These are phyloP conservation scores for Ulmus americana DNA, from an alignment of 331 rosid genomes.

Conservation along the genomic window DNA sequence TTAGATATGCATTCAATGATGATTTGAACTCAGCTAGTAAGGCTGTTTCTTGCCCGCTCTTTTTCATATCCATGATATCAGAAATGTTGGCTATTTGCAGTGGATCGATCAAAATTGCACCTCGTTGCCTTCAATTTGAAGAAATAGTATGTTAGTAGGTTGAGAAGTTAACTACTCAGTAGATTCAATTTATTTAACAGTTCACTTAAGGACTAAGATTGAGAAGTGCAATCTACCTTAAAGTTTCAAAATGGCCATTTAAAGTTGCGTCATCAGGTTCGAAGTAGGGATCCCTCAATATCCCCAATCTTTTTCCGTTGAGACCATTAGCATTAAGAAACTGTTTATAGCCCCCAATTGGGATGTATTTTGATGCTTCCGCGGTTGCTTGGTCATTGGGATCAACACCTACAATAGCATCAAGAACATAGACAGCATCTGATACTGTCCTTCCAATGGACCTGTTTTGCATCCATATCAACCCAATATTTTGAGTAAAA, in stretches of 20 bases:
- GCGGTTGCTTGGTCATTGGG: constrained; percentile 27
- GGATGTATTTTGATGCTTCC: constrained; percentile 19
- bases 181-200: no score
- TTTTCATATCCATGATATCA: constrained; percentile 22
- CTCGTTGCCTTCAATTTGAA: constrained; percentile 9
- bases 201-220: background rate
- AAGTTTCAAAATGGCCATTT: constrained; percentile 17
- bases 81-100: constrained; percentile 22
- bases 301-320: constrained; percentile 28
- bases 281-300: constrained; percentile 22
- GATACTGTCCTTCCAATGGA: constrained; percentile 35
- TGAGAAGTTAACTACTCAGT: no score
- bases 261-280: constrained; percentile 9
- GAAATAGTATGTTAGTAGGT: background rate
- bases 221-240: constrained; percentile 1
- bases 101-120: constrained; percentile 26
- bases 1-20: constrained; percentile 34
- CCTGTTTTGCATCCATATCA: constrained; percentile 16
- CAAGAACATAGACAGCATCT: constrained; percentile 48
- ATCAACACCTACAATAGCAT: constrained; percentile 37
- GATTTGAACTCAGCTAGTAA: constrained; percentile 43
- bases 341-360: constrained; percentile 21
- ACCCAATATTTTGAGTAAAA: background rate
- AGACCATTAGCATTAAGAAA: constrained; percentile 20
- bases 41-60: constrained; percentile 29